These are phyloP conservation scores for Mycena rosella DNA, from an alignment of 768 basidiomycete species.

Conservation along the genomic window DNA sequence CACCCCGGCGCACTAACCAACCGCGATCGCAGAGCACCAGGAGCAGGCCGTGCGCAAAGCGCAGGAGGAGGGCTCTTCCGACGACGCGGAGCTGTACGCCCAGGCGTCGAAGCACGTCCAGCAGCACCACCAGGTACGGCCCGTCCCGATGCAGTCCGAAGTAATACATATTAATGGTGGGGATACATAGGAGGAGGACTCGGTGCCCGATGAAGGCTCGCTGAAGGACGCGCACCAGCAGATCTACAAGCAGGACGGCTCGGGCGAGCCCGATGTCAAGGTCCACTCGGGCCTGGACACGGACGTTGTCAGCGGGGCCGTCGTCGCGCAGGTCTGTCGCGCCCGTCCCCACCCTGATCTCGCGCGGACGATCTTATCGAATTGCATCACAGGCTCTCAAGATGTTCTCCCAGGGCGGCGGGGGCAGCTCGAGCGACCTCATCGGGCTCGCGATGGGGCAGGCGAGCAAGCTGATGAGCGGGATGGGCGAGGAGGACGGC, in stretches of 20 bases:
- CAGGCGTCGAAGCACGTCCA: constrained; percentile 21
- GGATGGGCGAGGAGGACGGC: no score
- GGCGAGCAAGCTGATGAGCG: constrained; percentile 26
- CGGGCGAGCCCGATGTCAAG: background rate
- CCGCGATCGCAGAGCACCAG: constrained; percentile 2
- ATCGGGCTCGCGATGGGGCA: constrained; percentile 23
- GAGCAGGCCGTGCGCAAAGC: constrained; percentile 12
- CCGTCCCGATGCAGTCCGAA: no score
- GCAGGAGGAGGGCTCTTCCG: constrained; percentile 17
- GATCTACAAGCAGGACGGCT: constrained; percentile 30
- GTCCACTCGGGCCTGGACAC: constrained; percentile 6
- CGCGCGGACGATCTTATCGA: no score
- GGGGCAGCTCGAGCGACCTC: constrained; percentile 11
- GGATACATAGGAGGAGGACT: no score
- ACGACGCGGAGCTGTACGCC: constrained; percentile 18
- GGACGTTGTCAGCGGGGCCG: constrained; percentile 27
- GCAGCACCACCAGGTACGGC: constrained; percentile 7
- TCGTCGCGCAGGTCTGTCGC: constrained; percentile 20
- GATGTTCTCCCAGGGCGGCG: constrained; percentile 21
- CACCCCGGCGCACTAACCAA: background rate
- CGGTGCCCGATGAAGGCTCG: no score
- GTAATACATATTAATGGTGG: no score
- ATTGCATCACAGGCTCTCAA: constrained; percentile 35
- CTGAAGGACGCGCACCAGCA: constrained; percentile 24
- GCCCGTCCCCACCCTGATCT: background rate